Evolutionary conservation across 768 basidiomycete genomes (phyloP), one percentile per base, ranked within the genome.

Genomic region (Collybia sp.): DNA sequence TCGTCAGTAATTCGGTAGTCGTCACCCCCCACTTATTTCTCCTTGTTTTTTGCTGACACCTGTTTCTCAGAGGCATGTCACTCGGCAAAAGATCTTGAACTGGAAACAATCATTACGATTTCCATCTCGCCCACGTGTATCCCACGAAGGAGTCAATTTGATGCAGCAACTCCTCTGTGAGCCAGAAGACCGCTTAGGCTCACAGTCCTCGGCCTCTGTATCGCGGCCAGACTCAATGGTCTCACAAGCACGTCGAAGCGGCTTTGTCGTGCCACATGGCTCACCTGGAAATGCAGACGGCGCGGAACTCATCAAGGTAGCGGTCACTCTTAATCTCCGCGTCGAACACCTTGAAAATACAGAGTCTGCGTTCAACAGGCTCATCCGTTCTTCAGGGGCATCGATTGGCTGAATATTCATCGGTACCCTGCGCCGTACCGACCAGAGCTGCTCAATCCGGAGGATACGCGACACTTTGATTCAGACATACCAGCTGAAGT

Each of bases 1-100:
- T 99, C 67, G 88, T 95, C 57, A 91, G 89, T 75, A 92, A 87
- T 56, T 91, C 91, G 58, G 92, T 93, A 60, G 64, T 82, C 68
- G 38, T 31, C 40, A 35, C 46, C 35, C 6, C 25, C 30, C 40
- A 45, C 43, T n/a, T n/a, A n/a, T n/a, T n/a, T n/a, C n/a, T 49
- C 37, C 18, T 48, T 44, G 48, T 33, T 45, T 50, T 56, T 20
- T 50, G 44, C 54, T 47, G 43, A 53, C 48, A 46, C 52, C 47
- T 31, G 43, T 45, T 49, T 45, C 53, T 43, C 56, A 92, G 88
- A 81, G 95, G 20, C 93, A 95, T 67, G 82, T 92, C 59, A 97
- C 94, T 45, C 79, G 94, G 49, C 92, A 96, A 71, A 98, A 95
- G 74, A 97, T 98, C 64, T 72, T 97, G 57, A 93, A 93, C 70